Base-by-base conservation (phyloP, 2,329 filamentous ascomycete species). In the Verticillium albo-atrum region DNA sequence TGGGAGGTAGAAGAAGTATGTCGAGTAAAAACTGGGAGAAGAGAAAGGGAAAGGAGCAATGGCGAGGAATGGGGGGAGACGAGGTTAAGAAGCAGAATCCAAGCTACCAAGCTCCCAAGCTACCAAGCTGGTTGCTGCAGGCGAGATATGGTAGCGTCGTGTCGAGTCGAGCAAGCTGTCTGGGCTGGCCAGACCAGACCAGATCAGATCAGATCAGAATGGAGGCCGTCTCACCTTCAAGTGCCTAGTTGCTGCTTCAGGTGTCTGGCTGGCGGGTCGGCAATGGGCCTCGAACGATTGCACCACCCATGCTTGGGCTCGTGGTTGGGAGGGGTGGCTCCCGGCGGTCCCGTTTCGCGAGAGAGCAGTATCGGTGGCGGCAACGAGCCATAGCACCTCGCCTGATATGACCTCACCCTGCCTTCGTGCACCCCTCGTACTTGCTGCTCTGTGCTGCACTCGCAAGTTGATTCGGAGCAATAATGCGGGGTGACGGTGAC, bases 1-100 rank as follows among this genome's bases (percentile, higher is more conserved):
- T 50, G n/a, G 9, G 42, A 23, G 37, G 37, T 23, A 4, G 37
- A 7, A 9, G 37, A 47, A 20, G 4, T 6, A 23, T 50, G 42
- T 23, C 20, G 42, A 50, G 20, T 1, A 25, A 50, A 7, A 54
- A 23, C 50, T 59, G 35, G 27, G 51, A 32, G 59, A 61, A 60
- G 55, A 60, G 17, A 30, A 37, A 58, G 53, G 54, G 59, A 59
- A 57, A 57, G 55, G 59, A 61, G 37, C 56, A 52, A 65, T 42
- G 56, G 62, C 55, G 51, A 42, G 51, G 57, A 17, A 61, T 35
- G 37, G 54, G 53, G 54, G 42, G 42, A 50, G 42, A 23, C 42
- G 42, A 23, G 42, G 20, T 50, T 50, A 50, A 50, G 42, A 53
- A 42, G 56, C 27, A 7, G 53, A 27, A 12, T n/a, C 42, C n/a